Conservation (phyloP, 495 filamentous ascomycete genomes). For the Penicillium fimorum region DNA sequence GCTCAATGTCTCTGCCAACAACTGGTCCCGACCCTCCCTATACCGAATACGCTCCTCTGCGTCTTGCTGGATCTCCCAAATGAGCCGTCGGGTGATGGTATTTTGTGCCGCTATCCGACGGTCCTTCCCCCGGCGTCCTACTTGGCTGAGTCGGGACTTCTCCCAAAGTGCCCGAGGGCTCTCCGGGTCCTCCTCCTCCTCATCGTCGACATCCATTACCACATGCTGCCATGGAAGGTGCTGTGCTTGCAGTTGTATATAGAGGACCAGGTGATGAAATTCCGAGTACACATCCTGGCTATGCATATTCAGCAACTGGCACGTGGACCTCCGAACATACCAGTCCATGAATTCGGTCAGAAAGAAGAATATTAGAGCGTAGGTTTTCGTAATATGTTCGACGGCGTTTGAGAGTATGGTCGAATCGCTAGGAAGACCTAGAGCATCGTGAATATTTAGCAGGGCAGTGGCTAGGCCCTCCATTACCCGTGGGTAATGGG, state of each 20-base stretch:
- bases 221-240: slow-evolving; percentile 22
- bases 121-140: slow-evolving; percentile 38
- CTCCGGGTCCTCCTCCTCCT: slow-evolving; percentile 27
- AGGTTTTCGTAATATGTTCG: slow-evolving; percentile 39
- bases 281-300: slow-evolving; percentile 46
- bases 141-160: slow-evolving; percentile 37
- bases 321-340: slow-evolving; percentile 42
- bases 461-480: slow-evolving; percentile 44
- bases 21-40: slow-evolving; percentile 23
- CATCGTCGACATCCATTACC: slow-evolving; percentile 32
- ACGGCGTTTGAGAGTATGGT: slow-evolving; percentile 23
- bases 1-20: slow-evolving; percentile 31
- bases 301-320: slow-evolving; percentile 45
- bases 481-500: slow-evolving; percentile 45
- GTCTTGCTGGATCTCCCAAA: slow-evolving; percentile 46
- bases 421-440: slow-evolving; percentile 24
- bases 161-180: slow-evolving; percentile 35
- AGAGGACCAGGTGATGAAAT: slow-evolving; percentile 42
- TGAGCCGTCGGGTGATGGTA: slow-evolving; percentile 39
- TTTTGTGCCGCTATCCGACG: slow-evolving; percentile 40
- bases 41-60: slow-evolving; percentile 32
- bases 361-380: slow-evolving; percentile 47
- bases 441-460: slow-evolving; percentile 41
- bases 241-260: slow-evolving; percentile 33
- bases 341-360: slow-evolving; percentile 50